Evolutionary conservation across 202 grass and related monocot genomes (phyloP), one percentile per base, ranked within the genome.

Genomic region (Hordeum pubiflorum): DNA sequence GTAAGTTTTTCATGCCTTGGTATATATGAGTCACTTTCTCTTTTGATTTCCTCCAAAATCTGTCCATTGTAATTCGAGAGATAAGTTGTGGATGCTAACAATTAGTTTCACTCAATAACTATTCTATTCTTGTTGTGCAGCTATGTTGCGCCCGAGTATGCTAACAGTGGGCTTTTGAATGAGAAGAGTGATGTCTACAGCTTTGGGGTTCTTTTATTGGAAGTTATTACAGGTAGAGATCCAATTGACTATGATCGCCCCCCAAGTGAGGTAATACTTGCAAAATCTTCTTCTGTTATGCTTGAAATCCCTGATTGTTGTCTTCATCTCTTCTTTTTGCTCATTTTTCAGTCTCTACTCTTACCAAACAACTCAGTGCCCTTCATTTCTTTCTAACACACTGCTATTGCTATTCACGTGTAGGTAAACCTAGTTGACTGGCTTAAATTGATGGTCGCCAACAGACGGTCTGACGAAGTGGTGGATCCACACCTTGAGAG

Each of bases 111-210:
- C 33, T 83, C 10, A 27, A 83, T 31, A 75, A 22, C 40, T 82
- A 18, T 71, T 78, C 24, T 31, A 46, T 86, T 63, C 14, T 40
- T 63, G 64, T 40, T 63, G 44, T 76, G 36, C 88, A 99, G 96
- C 32, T 99, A 99, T 83, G 96, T 99, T 5, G 96, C 96, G 2
- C 96, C 96, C 18, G 96, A 99, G 68, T 99, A 99, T 95, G 96
- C 96, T 83, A 93, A 95, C 67, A 95, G 90, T 74, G 96, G 96
- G 62, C 86, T 99, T 81, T 46, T 99, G 81, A 99, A 99, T 83
- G 96, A 99, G 83, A 99, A 99, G 87, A 99, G 96, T 81, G 96
- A 99, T 24, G 83, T 99, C 11, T 99, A 99, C 44, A 99, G 96
- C 82, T 99, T 99, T 85, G 96, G 96, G 44, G 96, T 99, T 76